These are phyloP conservation scores for Xylariaceae sp. DNA, from an alignment of 2,329 filamentous ascomycete species.

Conservation along the genomic window DNA sequence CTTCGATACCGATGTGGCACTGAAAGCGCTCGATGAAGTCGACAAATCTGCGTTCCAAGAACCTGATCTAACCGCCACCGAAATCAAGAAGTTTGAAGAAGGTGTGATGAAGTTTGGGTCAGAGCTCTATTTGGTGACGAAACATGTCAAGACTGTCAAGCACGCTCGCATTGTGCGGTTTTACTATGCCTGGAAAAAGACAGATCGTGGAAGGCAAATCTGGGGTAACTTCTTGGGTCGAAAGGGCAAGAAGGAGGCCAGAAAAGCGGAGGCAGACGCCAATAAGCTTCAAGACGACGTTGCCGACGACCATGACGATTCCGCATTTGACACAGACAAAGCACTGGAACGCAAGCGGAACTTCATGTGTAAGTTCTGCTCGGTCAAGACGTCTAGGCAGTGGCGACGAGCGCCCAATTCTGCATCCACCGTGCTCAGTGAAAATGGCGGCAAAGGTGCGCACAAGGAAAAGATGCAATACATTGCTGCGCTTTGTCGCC, in stretches of 20 bases:
- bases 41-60: conserved; percentile 75
- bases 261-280: conserved; percentile 62
- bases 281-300: conserved; percentile 86
- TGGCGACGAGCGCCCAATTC: conserved; percentile 87
- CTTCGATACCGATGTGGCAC: conserved; percentile 65
- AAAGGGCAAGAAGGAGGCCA: conserved; percentile 84
- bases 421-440: conserved; percentile 62
- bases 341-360: conserved; percentile 70
- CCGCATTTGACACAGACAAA: conserved; percentile 88
- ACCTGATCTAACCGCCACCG: conserved; percentile 69
- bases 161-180: conserved; percentile 80
- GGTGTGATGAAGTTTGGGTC: conserved; percentile 86
- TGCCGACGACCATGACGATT: conserved; percentile 88
- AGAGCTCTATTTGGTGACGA: conserved; percentile 75
- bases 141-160: conserved; percentile 77
- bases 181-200: conserved; percentile 99
- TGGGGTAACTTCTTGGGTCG: conserved; percentile 86
- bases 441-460: conserved; percentile 62
- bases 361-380: conserved; percentile 94
- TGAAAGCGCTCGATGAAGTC: conserved; percentile 62
- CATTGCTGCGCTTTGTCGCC: conserved; percentile 77
- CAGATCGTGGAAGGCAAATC: conserved; percentile 73
- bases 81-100: conserved; percentile 88
- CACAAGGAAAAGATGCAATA: conserved; percentile 76
- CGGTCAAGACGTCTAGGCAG: conserved; percentile 70